Evolutionary conservation across 208 protist species (phyloP).

Genomic region (Trichomonas vaginalis): DNA sequence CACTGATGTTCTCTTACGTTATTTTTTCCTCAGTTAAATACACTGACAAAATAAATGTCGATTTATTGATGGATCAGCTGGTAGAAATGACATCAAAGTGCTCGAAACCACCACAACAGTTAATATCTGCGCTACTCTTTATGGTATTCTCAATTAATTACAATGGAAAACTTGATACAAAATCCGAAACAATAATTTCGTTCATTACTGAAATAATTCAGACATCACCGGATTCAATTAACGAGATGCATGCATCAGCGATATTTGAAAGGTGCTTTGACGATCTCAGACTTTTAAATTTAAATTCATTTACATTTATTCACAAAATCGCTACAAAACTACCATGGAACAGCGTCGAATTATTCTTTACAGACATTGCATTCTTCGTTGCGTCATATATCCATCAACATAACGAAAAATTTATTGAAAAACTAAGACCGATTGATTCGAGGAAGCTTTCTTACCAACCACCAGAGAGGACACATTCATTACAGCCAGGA

Average conservation of each 20-base stretch:
- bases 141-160: not conserved
- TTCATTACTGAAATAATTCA: not conserved
- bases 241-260: not conserved
- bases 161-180: not conserved
- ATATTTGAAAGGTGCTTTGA: not conserved
- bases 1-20: not conserved
- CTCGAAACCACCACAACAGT: not conserved
- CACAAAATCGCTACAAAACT: not conserved
- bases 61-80: not conserved
- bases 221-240: not conserved
- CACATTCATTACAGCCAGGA: not conserved
- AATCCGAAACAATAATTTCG: not conserved
- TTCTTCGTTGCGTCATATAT: not conserved
- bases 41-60: not conserved
- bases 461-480: not conserved
- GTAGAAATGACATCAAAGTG: not conserved
- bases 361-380: not conserved
- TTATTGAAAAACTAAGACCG: not conserved
- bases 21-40: not conserved
- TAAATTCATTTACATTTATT: not conserved
- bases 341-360: not conserved
- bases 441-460: not conserved
- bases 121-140: not conserved
- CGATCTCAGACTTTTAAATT: not conserved
- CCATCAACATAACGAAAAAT: not conserved